These are phyloP conservation scores for Aspergillus unguis DNA, from an alignment of 2,329 filamentous ascomycete genomes.

Conservation along the genomic window DNA sequence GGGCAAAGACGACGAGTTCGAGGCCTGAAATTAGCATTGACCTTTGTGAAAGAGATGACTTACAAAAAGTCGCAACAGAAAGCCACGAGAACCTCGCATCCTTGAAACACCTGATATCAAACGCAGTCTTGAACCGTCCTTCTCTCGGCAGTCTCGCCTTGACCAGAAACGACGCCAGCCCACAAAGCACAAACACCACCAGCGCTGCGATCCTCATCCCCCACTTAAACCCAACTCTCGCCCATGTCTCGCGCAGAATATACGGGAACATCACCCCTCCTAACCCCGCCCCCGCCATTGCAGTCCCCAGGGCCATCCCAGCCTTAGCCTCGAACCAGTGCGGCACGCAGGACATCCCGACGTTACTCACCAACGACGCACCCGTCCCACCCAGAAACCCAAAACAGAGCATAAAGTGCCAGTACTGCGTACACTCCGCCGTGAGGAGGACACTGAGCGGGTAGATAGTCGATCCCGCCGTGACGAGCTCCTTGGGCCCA, in stretches of 20 bases:
- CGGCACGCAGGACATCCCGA: conserved; percentile 37
- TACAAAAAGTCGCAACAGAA: conserved; percentile 44
- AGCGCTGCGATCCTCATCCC: conserved; percentile 39
- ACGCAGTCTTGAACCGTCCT: conserved; percentile 27
- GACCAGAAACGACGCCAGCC: conserved; percentile 34
- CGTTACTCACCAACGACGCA: conserved; percentile 38
- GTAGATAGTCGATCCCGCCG: conserved; percentile 39
- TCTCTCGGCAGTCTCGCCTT: conserved; percentile 36
- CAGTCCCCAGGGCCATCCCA: conserved; percentile 40
- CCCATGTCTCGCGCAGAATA: conserved; percentile 33
- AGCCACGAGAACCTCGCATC: conserved; percentile 46
- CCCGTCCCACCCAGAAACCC: conserved; percentile 37
- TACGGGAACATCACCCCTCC: conserved; percentile 41
- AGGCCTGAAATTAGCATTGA: conserved; percentile 19
- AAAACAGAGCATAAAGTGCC: conserved; percentile 48
- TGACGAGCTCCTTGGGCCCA: conserved; percentile 44
- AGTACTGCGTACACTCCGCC: conserved; percentile 48
- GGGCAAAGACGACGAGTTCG: conserved; percentile 31
- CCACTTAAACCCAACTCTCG: conserved; percentile 39
- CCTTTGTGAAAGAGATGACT: conserved; percentile 9
- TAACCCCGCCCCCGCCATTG: conserved; percentile 39
- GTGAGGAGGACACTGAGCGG: conserved; percentile 45
- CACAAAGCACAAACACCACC: conserved; percentile 32
- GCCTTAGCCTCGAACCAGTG: conserved; percentile 43
- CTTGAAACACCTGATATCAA: conserved; percentile 45